A percentile compares a stretch with the other conserved stretches of the same genome.
Evolutionary conservation across 495 filamentous ascomycete genomes (phyloP).

Genomic region (Friedmanniomyces endolithicus): DNA sequence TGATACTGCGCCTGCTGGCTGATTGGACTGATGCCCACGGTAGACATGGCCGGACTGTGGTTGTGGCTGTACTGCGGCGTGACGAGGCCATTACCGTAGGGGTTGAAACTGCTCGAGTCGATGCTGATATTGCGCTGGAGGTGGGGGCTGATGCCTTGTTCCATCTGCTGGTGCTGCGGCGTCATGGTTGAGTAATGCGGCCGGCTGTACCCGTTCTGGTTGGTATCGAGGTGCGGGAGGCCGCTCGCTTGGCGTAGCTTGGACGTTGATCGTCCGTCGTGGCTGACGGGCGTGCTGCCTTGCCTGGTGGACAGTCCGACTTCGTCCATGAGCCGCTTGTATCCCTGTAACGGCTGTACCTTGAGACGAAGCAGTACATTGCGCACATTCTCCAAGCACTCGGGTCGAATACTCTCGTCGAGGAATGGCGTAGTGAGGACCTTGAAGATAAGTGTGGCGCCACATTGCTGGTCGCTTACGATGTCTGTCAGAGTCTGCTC

Average conservation of each 20-base stretch:
- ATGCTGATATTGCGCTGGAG: slow-evolving; percentile 45
- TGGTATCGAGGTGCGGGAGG: slow-evolving; percentile 24
- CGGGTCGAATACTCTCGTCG: slow-evolving; percentile 75
- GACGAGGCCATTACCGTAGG: slow-evolving; percentile 42
- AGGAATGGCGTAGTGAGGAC: slow-evolving; percentile 96
- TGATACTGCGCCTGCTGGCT: slow-evolving; percentile 48
- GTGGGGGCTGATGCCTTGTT: slow-evolving; percentile 18
- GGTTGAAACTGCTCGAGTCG: slow-evolving; percentile 40
- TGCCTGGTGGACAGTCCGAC: slow-evolving; percentile 67
- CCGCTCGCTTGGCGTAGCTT: slow-evolving; percentile 38
- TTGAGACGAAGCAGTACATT: slow-evolving; percentile 82
- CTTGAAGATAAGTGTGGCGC: slow-evolving; percentile 95
- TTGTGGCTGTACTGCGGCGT: slow-evolving; percentile 37
- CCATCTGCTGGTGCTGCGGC: slow-evolving; percentile 32
- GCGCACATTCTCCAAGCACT: slow-evolving; percentile 83
- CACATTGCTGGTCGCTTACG: slow-evolving; percentile 77
- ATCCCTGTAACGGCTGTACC: slow-evolving; percentile 85
- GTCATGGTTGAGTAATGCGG: slow-evolving; percentile 33
- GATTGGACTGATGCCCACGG: slow-evolving; percentile 37
- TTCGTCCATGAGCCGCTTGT: slow-evolving; percentile 97
- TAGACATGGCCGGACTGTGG: slow-evolving; percentile 25
- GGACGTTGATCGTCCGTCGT: slow-evolving; percentile 35
- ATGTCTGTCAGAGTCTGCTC: slow-evolving; percentile 85
- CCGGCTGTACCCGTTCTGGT: slow-evolving; percentile 18
- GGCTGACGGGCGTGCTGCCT: slow-evolving; percentile 23